Conservation (phyloP, 2,329 filamentous ascomycete species). For the Rasamsonia emersonii region DNA sequence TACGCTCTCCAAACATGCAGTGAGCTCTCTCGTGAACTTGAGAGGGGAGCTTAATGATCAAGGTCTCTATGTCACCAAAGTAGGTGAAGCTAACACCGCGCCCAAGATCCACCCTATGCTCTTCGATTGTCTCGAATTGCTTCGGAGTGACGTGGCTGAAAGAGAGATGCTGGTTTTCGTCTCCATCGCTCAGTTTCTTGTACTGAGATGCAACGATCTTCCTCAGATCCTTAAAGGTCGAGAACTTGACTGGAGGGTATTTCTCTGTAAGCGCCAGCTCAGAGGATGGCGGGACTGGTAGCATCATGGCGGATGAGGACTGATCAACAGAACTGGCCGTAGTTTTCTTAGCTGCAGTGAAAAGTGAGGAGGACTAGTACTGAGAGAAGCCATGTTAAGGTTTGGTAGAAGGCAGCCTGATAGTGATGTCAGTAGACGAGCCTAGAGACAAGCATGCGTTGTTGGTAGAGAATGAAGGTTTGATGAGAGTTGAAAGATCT, state of each 20-base stretch:
- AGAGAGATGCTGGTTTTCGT: constrained; percentile 1
- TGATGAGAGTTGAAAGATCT: no score
- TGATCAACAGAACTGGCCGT: neutral
- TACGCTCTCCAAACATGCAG: neutral
- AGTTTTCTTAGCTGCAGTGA: neutral
- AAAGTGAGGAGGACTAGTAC: no score
- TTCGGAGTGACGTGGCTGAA: neutral
- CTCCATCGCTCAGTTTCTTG: neutral
- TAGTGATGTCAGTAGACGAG: no score
- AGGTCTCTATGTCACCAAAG: neutral
- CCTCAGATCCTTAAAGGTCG: neutral
- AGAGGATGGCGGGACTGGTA: neutral
- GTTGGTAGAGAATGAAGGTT: no score
- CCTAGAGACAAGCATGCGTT: no score
- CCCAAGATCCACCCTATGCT: neutral
- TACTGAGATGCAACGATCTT: neutral
- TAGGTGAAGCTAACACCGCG: neutral
- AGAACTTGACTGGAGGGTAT: neutral
- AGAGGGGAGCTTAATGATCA: neutral
- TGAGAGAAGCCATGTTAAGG: no score
- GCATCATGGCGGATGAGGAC: neutral
- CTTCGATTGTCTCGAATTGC: neutral
- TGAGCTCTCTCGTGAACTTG: neutral
- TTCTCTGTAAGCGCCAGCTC: neutral
- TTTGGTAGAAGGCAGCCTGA: no score